A percentile compares a stretch with the other conserved stretches of the same genome.
These are phyloP conservation scores for Orbilia javanica DNA, from an alignment of 2,329 filamentous ascomycete species.

Conservation along the genomic window DNA sequence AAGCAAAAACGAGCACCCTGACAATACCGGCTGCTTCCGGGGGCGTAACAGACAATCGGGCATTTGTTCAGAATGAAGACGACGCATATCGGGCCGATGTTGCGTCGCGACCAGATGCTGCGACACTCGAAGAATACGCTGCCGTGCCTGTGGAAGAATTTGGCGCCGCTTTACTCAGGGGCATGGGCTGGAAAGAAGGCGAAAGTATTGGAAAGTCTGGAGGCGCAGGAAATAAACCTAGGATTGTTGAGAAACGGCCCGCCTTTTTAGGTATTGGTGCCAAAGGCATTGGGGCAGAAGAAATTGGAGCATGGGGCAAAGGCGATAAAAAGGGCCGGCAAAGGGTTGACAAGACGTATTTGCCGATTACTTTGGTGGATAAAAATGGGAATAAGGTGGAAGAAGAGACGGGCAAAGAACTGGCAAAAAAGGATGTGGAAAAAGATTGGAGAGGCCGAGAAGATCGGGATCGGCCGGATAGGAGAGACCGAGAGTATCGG, in stretches of 20 bases:
- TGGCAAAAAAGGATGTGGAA: slow-evolving; percentile 73
- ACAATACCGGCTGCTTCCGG: slow-evolving; percentile 68
- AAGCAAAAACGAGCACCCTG: slow-evolving; percentile 69
- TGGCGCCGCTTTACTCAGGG: slow-evolving; percentile 86
- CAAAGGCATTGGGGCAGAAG: slow-evolving; percentile 80
- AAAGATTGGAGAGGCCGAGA: slow-evolving; percentile 68
- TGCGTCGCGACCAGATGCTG: slow-evolving; percentile 77
- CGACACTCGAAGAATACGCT: slow-evolving; percentile 85
- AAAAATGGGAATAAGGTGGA: slow-evolving; percentile 64
- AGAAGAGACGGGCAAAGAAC: slow-evolving; percentile 35
- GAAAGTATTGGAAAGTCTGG: slow-evolving; percentile 72
- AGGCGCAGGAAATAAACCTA: slow-evolving; percentile 69
- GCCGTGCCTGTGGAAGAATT: slow-evolving; percentile 94
- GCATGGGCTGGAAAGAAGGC: slow-evolving; percentile 92
- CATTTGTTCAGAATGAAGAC: slow-evolving; percentile 69
- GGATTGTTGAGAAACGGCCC: slow-evolving; percentile 77
- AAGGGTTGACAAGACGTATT: slow-evolving; percentile 68
- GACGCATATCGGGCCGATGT: slow-evolving; percentile 80
- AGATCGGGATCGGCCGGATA: slow-evolving; percentile 60
- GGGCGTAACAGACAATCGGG: slow-evolving; percentile 35
- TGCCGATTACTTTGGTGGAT: slow-evolving; percentile 73
- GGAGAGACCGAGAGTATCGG: slow-evolving; percentile 59
- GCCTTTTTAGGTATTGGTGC: slow-evolving; percentile 90
- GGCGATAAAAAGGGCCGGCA: slow-evolving; percentile 72
- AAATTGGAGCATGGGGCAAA: slow-evolving; percentile 84